Base-by-base conservation (phyloP, 2,329 filamentous ascomycete species). In the Trichoderma polysporum region DNA sequence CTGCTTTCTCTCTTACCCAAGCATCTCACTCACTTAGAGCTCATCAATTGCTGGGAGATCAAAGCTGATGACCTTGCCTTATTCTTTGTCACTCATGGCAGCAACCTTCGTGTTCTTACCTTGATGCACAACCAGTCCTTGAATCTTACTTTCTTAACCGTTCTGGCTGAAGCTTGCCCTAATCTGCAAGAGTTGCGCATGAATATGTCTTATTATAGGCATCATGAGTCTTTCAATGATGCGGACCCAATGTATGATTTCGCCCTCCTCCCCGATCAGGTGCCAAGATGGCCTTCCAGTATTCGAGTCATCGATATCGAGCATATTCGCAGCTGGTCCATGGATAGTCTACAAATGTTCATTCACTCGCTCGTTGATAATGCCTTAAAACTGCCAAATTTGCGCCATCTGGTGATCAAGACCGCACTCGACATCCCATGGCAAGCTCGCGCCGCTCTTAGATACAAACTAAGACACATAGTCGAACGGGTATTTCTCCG, bases 91-190 rank as follows among this genome's bases (percentile, higher is more conserved):
- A 85, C 85, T 0, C 88, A 92, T 72, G 94, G 93, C 0, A 78
- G 81, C 25, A 80, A 86, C n/a, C 80, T 98, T 25, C 84, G 85
- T 61, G 85, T 86, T 41, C 82, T 98, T 8, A 85, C 84, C 1
- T 81, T 97, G 5, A 86, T 90, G 62, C 91, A 97, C 77, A 97
- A 97, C 73, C 89, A 92, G 69, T 88, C 90, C 2, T 82, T 97
- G 45, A 90, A 89, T 72, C 79, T 97, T 47, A 87, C 85, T 0
- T 97, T 97, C 73, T 82, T 95, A 7, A 85, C 88, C 0, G 77
- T 84, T 29, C 79, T 98, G 53, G 88, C 86, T 19, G 76, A 80
- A 4, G 84, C 85, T 1, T 97, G 93, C 73, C 92, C 92, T 0
- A 82, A 84, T 3, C 82, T 98, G 6, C 83, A 90, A 72, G 84